Conservation (phyloP, 257 asterid species). For the Solanum bulbocastanum region DNA sequence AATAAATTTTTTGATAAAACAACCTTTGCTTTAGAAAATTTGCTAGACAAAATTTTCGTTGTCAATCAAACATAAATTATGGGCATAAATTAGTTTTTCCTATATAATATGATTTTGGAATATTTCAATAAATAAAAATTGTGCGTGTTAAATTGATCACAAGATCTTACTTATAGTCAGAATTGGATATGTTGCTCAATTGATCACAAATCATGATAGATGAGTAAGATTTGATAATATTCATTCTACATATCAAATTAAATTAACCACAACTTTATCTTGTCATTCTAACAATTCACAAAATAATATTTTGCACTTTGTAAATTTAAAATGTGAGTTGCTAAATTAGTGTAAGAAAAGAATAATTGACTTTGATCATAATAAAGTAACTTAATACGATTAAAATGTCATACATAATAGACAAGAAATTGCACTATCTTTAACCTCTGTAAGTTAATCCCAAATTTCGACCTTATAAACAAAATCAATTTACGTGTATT, state of each 20-base stretch:
- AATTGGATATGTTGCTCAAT: not conserved
- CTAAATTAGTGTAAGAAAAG: not conserved
- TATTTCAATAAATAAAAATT: too few species aligned
- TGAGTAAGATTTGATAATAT: not conserved
- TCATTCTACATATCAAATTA: not conserved
- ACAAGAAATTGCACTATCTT: not conserved
- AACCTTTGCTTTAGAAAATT: too few species aligned
- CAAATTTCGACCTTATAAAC: not conserved
- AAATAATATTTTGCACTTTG: not conserved
- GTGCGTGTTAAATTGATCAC: too few species aligned
- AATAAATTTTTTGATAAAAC: too few species aligned
- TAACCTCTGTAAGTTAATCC: not conserved
- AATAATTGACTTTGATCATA: not conserved
- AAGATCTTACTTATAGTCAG: too few species aligned
- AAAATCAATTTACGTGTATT: not conserved
- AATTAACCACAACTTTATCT: not conserved
- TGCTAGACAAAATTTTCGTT: not conserved
- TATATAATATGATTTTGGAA: too few species aligned
- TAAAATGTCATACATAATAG: not conserved
- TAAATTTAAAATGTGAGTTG: too few species aligned
- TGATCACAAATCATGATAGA: not conserved
- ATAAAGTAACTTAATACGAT: not conserved
- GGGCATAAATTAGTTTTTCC: not conserved
- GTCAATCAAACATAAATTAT: not conserved
- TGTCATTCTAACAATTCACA: not conserved